Evolutionary conservation across 2,329 filamentous ascomycete species (phyloP), one percentile per base, ranked within the genome.

Genomic region (Phyllosticta ampelicida): DNA sequence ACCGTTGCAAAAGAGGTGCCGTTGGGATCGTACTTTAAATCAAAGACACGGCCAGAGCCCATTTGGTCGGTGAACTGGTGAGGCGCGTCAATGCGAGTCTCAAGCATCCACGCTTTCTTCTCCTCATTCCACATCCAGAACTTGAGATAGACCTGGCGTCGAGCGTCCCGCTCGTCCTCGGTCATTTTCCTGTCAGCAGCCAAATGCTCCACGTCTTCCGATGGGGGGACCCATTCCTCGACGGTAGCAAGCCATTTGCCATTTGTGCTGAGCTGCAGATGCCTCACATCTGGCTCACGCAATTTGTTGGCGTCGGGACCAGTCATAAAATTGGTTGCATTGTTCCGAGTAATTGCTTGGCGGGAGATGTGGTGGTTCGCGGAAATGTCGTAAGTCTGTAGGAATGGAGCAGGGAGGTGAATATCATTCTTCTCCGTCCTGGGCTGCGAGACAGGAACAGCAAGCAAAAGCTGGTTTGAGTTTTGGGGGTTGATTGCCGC

Each of bases 231-330:
- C 94, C 94, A 99, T 66, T 91, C 88, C 68, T 99, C 94, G 1
- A 95, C 82, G 1, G 90, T 96, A 4, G 87, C 91, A 59, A 99
- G 80, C 91, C 92, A 97, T 63, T 84, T 80, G 18, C 92, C 92
- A 67, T 97, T 86, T 54, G 80, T 76, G 50, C 88, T 92, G 64
- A 94, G 83, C 50, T 85, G 81, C 54, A 97, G 76, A 58, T 87
- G 82, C 6, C 82, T 86, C 52, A 96, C 81, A 61, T 86, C 82
- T 0, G 94, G 92, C 64, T 96, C 88, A 13, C 83, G 79, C 54
- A 97, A 83, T 4, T 81, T 79, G 9, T 10, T 44, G 9, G 49
- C 54, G 19, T 18, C 36, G 3, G 54, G 54, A 8, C 86, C 86
- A 48, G 86, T 78, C 65, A 90, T 95, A 62, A 88, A 76, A 60